Percentiles rank a stretch among this genome's conserved stretches.
Conservation (phyloP, 2,329 filamentous ascomycete species). For the Domatiomyces catenatus region DNA sequence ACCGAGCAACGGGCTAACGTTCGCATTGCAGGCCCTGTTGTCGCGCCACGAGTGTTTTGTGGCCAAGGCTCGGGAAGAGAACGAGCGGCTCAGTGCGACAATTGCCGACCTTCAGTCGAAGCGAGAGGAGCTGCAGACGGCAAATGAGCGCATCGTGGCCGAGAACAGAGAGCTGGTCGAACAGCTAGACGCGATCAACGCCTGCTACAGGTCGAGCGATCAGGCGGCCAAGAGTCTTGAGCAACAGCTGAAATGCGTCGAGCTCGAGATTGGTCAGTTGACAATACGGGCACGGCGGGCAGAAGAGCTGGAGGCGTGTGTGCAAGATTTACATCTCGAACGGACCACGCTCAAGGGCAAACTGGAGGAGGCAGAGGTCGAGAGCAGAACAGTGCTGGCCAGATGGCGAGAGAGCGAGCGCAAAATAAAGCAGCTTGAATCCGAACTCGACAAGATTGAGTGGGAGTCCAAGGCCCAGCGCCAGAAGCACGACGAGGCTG, state of each 20-base stretch:
- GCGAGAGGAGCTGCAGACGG: slow-evolving; percentile 58
- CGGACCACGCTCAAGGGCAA: slow-evolving; percentile 57
- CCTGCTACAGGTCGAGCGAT: slow-evolving; percentile 64
- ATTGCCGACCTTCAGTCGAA: slow-evolving; percentile 60
- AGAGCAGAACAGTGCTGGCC: slow-evolving; percentile 62
- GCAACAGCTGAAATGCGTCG: slow-evolving; percentile 58
- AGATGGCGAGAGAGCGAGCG: slow-evolving; percentile 77
- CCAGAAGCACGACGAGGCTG: slow-evolving; percentile 64
- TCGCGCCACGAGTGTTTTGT: slow-evolving; percentile 89
- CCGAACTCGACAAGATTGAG: slow-evolving; percentile 80
- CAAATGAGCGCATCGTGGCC: slow-evolving; percentile 62
- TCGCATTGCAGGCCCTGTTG: slow-evolving; percentile 67
- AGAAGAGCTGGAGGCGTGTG: slow-evolving; percentile 62
- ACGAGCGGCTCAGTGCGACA: slow-evolving; percentile 50
- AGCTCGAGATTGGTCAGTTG: slow-evolving; percentile 60
- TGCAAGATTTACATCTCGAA: slow-evolving; percentile 65
- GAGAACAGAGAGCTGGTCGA: slow-evolving; percentile 71
- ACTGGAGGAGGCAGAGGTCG: slow-evolving; percentile 52
- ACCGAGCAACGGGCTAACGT: slow-evolving; percentile 43
- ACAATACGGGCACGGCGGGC: slow-evolving; percentile 60
- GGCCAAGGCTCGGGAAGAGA: slow-evolving; percentile 76
- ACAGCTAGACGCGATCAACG: slow-evolving; percentile 73
- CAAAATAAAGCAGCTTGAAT: slow-evolving; percentile 61
- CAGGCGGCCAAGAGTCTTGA: slow-evolving; percentile 62
- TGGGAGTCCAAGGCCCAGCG: slow-evolving; percentile 65